Evolutionary conservation across 2,329 filamentous ascomycete species (phyloP), one percentile per base, ranked within the genome.

Genomic region (Fusarium tjaetaba): DNA sequence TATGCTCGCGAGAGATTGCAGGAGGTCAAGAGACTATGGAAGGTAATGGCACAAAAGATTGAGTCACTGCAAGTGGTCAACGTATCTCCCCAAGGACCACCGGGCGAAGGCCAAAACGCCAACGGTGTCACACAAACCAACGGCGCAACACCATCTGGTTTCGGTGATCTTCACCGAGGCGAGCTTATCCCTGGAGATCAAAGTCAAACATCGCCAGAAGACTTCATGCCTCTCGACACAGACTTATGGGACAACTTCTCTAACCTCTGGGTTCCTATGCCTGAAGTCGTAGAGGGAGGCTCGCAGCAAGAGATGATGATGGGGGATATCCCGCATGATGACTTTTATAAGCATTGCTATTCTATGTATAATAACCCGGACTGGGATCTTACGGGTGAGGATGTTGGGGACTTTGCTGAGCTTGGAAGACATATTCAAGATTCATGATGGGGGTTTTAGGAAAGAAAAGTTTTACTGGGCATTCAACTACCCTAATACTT

Each of bases 291-390:
- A 24, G 73, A 69, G 1, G 72, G 73, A 3, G 70, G 63, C 22
- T n/a, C 71, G 4, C 72, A 76, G 38, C 71, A 78, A 32, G 76
- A 78, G 26, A 71, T 76, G 20, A 73, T 76, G 39, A 76, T 78
- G 65, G 62, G 69, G 30, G 76, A 78, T 34, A 53, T 78, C 11
- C 72, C 74, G 11, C 72, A 69, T 5, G 76, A 78, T 34, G 76
- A 77, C 64, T 77, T 77, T 51, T 78, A 76, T 63, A 78, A 78
- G 58, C 74, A 75, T 45, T 78, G 77, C 45, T 78, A 78, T 61
- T 78, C 76, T 24, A 78, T 78, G 76, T 78, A 78, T 24, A 78
- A 78, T 26, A 78, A 78, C 11, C 74, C 76, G 16, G 76, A 78
- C 13, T 78, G 76, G 76, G 77, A 77, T 46, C 75, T 78, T 13